Percentiles rank a stretch among this genome's conserved stretches.
Conservation (phyloP, 2,329 filamentous ascomycete species). For the Sclerotinia glacialis region DNA sequence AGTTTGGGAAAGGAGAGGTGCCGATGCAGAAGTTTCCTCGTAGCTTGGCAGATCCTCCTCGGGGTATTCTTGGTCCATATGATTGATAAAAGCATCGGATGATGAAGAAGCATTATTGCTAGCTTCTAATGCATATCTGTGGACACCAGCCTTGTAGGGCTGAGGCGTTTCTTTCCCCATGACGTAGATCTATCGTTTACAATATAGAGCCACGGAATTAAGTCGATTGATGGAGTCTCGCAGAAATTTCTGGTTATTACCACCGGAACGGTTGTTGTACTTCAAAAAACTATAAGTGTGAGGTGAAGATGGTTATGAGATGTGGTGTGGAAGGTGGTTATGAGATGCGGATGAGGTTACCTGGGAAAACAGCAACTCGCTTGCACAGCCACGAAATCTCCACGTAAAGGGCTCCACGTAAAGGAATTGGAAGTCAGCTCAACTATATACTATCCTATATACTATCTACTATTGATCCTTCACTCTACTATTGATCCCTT, state of each 20-base stretch:
- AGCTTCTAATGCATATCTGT: not conserved
- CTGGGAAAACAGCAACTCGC: not conserved
- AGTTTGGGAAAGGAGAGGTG: constrained; percentile 9
- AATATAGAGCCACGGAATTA: not conserved
- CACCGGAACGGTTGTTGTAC: not conserved
- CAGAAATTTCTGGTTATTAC: not conserved
- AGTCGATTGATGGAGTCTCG: not conserved
- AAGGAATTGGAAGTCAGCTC: not conserved
- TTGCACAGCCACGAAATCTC: constrained; percentile 6
- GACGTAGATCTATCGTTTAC: not conserved
- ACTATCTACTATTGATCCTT: no score
- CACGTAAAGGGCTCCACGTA: no score
- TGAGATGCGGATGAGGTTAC: not conserved
- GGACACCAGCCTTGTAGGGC: constrained; percentile 8
- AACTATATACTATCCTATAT: no score
- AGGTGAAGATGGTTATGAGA: not conserved
- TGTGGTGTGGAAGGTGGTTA: not conserved
- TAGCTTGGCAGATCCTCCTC: constrained; percentile 30
- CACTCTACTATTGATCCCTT: no score
- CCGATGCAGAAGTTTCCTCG: constrained; percentile 22
- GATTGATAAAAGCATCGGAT: constrained; percentile 29
- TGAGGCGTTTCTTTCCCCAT: constrained; percentile 19
- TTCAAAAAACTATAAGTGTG: not conserved
- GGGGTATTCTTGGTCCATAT: constrained; percentile 28
- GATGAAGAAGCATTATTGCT: constrained; percentile 28